These are phyloP conservation scores for Geotrichum phurueaensis DNA, from an alignment of 1,139 yeast genomes.

Conservation along the genomic window DNA sequence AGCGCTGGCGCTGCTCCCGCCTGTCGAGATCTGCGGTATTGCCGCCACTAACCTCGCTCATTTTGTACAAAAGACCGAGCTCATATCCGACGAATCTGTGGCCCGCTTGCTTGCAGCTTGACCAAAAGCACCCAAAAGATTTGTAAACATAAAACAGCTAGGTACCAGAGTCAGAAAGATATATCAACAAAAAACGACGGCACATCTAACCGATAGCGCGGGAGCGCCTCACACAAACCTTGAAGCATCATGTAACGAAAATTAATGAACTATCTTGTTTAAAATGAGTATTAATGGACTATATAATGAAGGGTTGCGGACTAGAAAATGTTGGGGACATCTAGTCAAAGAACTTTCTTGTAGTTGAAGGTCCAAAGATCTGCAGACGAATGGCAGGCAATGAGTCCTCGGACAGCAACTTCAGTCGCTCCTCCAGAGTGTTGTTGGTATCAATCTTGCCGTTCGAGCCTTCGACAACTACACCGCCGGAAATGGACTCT, in stretches of 20 bases:
- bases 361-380: constrained; percentile 3
- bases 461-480: constrained; percentile 56
- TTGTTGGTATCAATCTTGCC: constrained; percentile 88
- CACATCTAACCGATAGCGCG: too few relatives aligned
- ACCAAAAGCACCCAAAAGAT: not conserved
- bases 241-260: not conserved
- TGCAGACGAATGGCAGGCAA: constrained; percentile 67
- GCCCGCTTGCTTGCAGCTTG: constrained; percentile 18
- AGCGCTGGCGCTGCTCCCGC: constrained; percentile 26
- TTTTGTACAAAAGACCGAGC: constrained; percentile 25
- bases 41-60: constrained; percentile 22
- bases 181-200: not conserved
- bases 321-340: not conserved
- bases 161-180: not conserved
- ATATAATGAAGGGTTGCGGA: not conserved
- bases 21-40: constrained; percentile 23
- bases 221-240: not conserved
- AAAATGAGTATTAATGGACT: not conserved
- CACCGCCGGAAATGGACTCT: constrained; percentile 77
- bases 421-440: constrained; percentile 90
- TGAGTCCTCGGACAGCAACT: constrained; percentile 73
- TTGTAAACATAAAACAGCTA: not conserved
- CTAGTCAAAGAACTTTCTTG: constrained; percentile 11
- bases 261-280: not conserved
- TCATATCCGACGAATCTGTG: constrained; percentile 16